Percentiles rank a stretch among this genome's conserved stretches.
phyloP scores from a whole-genome alignment of 495 filamentous ascomycete genomes.

The Penicillium alfredii region DNA sequence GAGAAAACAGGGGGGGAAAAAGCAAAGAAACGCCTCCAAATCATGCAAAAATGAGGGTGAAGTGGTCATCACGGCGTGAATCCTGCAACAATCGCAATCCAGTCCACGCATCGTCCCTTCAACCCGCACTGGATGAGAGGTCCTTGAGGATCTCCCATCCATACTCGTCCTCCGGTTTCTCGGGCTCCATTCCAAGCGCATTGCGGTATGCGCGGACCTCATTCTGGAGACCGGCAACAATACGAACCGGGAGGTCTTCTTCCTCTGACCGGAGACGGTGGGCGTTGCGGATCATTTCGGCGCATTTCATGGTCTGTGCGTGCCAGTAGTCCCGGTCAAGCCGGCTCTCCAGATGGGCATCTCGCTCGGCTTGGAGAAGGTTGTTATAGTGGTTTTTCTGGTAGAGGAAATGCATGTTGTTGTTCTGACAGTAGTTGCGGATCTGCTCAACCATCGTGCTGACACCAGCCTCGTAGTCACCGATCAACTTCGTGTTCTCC shows the following conservation, averaged over 20 bases:
- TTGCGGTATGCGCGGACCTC: conserved; percentile 50
- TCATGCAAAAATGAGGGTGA: neutral
- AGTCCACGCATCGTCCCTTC: conserved; percentile 9
- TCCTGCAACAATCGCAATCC: neutral
- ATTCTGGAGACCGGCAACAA: conserved; percentile 48
- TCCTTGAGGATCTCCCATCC: conserved; percentile 50
- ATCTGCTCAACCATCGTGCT: conserved; percentile 55
- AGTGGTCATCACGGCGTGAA: conserved; percentile 15
- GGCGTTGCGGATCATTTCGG: conserved; percentile 48
- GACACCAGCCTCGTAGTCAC: conserved; percentile 52
- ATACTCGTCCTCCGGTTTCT: conserved; percentile 48
- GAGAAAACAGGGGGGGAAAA: neutral
- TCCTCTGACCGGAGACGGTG: conserved; percentile 46
- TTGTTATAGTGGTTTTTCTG: conserved; percentile 56
- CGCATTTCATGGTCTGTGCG: conserved; percentile 47
- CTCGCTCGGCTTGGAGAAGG: conserved; percentile 52
- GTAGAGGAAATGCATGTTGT: conserved; percentile 51
- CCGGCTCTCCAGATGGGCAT: conserved; percentile 50
- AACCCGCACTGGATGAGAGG: conserved; percentile 32
- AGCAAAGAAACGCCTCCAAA: neutral
- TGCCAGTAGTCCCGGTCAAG: conserved; percentile 64
- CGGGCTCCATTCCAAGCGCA: conserved; percentile 48
- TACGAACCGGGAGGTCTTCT: conserved; percentile 41
- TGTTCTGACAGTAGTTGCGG: conserved; percentile 55
- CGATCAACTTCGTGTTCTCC: conserved; percentile 49